Evolutionary conservation across 2,329 filamentous ascomycete species (phyloP), one percentile per base, ranked within the genome.

Genomic region (Penicillium sp.): DNA sequence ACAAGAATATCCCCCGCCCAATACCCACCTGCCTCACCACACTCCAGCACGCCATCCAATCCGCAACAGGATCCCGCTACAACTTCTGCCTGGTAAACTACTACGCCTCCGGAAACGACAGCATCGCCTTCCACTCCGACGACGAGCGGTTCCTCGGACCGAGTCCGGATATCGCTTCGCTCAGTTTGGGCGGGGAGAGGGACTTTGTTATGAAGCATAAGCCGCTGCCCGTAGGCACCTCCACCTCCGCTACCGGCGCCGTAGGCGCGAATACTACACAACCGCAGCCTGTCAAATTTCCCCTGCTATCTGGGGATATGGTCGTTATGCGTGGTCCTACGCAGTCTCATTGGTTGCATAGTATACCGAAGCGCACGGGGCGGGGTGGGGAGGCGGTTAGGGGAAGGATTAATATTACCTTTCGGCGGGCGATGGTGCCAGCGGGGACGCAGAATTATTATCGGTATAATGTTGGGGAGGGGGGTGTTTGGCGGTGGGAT

Each of bases 81-180:
- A 94, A 94, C 71, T 91, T 93, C 71, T 90, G 88, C 60, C 82
- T 94, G 1, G 89, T 94, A 4, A 94, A 94, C 70, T 94, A 94
- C 77, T 94, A 94, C 70, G 88, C 88, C n/a, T 85, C 84, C 3
- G 90, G 90, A 0, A 79, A 85, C 5, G 90, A 94, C 72, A 91
- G 88, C 65, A 94, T 94, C 51, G 84, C 87, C 11, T 94, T 89
- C 69, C 90, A 94, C 74, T 90, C 87, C 51, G 91, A 94, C 66
- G 90, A 94, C 69, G 91, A 94, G 78, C 81, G 85, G 5, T 95
- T 94, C 66, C 82, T 94, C 0, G 90, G 90, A 0, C 64, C 76
- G 0, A 77, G 88, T 17, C 90, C 90, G 0, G 84, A 86, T 8
- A 93, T 94, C 55, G 90, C 90, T 0, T 91, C 88, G 0, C 87